Percentiles rank a stretch among this genome's conserved stretches.
Conservation (phyloP, 1,284 basidiomycete species). For the Lignosus rhinocerotis region DNA sequence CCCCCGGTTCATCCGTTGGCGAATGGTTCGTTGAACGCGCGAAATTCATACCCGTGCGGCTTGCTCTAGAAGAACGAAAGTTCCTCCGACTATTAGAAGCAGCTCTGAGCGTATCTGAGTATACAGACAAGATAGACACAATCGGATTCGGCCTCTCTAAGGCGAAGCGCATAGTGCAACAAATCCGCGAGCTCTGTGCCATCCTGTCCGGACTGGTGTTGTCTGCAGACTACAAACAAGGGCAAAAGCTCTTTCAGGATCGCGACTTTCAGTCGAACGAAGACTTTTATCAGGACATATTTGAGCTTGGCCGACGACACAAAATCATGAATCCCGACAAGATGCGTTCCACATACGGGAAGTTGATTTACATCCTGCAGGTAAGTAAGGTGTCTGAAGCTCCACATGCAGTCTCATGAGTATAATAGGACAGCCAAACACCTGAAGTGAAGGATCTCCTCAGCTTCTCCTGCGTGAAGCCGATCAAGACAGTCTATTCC, state of each 20-base stretch:
- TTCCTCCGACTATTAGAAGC: conserved; percentile 79
- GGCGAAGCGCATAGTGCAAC: conserved; percentile 77
- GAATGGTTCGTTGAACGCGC: conserved; percentile 82
- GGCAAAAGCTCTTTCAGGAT: conserved; percentile 78
- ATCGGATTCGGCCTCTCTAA: conserved; percentile 73
- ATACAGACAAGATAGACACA: conserved; percentile 84
- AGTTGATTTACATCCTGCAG: conserved; percentile 79
- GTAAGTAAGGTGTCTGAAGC: conserved; percentile 35
- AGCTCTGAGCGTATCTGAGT: conserved; percentile 78
- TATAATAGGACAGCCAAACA: conserved; percentile 70
- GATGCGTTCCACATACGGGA: conserved; percentile 86
- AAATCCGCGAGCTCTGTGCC: conserved; percentile 80
- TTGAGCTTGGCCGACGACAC: conserved; percentile 78
- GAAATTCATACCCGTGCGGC: conserved; percentile 74
- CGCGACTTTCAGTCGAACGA: conserved; percentile 76
- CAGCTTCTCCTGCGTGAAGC: conserved; percentile 69
- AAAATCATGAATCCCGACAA: conserved; percentile 87
- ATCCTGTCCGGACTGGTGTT: conserved; percentile 79
- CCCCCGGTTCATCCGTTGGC: conserved; percentile 58
- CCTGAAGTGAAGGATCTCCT: conserved; percentile 75
- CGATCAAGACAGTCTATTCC: conserved; percentile 71
- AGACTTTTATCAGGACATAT: conserved; percentile 73
- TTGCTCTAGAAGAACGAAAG: conserved; percentile 73
- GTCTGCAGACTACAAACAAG: conserved; percentile 79
- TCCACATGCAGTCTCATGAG: background rate